Base-by-base conservation (phyloP, 768 basidiomycete genomes). In the Gymnopilus junonius region DNA sequence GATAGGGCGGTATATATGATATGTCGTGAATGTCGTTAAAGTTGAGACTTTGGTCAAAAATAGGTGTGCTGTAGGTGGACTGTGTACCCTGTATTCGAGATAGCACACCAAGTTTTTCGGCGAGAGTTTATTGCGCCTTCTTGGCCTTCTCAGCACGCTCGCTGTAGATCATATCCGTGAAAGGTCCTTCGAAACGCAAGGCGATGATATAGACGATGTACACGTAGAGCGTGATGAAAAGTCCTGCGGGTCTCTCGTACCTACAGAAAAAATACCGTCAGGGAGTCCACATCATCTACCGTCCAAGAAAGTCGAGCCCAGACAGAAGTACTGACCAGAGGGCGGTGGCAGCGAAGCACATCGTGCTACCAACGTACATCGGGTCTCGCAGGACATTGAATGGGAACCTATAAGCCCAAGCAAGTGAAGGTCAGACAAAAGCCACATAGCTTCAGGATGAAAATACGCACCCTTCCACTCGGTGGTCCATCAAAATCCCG, bases 311-410 rank as follows among this genome's bases (percentile, higher is more conserved):
- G 35, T 53, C 14, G 29, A 17, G 6, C 29, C 60, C 27, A 39
- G 55, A 46, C 42, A 63, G 39, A 55, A 56, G 23, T 23, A 35
- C 89, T 69, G 62, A 95, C 95, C 94, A 97, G 34, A 99, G 81
- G 0, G 97, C 91, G 1, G 87, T 88, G 21, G 89, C 96, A 37
- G 86, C 77, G 78, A 98, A 98, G 73, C 89, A 93, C 80, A 99
- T 79, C 5, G 95, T 95, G 71, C 91, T 94, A 8, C 97, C 97
- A 48, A 95, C 92, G 72, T 99, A 99, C 97, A 99, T 99, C 0
- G 97, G 97, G 75, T 97, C 91, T 20, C 86, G 82, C 42, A 96
- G 82, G 50, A 97, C 84, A 73, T 97, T 97, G 83, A 98, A 99
- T 0, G 97, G 97, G 82, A 99, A 99, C 21, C 84, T 85, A 62